Evolutionary conservation across 1,284 basidiomycete species (phyloP).

Genomic region (Singerocomus inundabilis): DNA sequence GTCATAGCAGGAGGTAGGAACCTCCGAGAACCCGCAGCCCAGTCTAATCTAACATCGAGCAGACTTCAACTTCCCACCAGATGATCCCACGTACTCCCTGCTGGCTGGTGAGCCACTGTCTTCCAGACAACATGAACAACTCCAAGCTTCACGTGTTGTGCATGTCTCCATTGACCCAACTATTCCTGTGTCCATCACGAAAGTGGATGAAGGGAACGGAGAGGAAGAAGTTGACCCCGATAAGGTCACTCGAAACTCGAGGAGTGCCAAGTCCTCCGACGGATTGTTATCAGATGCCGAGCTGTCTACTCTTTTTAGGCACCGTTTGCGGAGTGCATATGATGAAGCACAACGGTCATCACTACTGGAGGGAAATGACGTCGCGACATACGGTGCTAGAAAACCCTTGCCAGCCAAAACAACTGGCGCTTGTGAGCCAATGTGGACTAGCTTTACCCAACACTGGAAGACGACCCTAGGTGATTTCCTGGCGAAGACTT

Average conservation of each 20-base stretch:
- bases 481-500: constrained; percentile 32
- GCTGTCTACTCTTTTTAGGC: constrained; percentile 52
- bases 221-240: constrained; percentile 60
- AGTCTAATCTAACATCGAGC: constrained; percentile 4
- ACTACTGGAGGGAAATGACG: constrained; percentile 15
- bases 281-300: constrained; percentile 70
- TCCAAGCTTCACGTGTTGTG: constrained; percentile 74
- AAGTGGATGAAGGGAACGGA: constrained; percentile 45
- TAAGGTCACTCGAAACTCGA: constrained; percentile 74
- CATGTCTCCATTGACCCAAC: constrained; percentile 77
- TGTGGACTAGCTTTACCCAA: constrained; percentile 79
- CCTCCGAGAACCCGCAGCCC: background rate
- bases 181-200: constrained; percentile 35
- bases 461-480: constrained; percentile 82
- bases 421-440: constrained; percentile 65
- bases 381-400: constrained; percentile 51
- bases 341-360: constrained; percentile 48
- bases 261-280: constrained; percentile 59
- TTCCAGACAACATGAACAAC: constrained; percentile 48
- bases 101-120: constrained; percentile 62
- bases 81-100: constrained; percentile 85
- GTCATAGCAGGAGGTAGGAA: constrained; percentile 78
- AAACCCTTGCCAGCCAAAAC: constrained; percentile 39
- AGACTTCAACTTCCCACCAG: constrained; percentile 94
- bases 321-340: constrained; percentile 55